Percentiles rank a stretch among this genome's conserved stretches.
phyloP scores from a whole-genome alignment of 176 grass and related monocot species.

The Dendrocalamus sinicus region DNA sequence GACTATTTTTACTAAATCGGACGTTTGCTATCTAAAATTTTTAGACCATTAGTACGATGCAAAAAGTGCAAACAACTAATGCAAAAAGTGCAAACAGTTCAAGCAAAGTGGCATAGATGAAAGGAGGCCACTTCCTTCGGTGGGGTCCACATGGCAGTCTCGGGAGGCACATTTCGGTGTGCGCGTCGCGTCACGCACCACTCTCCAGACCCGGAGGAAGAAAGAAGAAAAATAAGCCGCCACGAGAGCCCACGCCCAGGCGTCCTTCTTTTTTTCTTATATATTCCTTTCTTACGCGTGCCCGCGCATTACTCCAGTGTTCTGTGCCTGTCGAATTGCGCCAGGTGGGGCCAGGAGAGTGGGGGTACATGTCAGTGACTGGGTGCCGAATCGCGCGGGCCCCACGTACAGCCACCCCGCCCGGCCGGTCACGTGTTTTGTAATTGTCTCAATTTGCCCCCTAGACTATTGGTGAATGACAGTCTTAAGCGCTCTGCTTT shows the following conservation, averaged over 20 bases:
- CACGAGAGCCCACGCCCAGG: not conserved
- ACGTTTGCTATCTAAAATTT: no score
- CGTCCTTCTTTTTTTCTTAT: not conserved
- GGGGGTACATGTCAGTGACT: constrained; percentile 23
- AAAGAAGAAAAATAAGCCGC: not conserved
- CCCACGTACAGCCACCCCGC: not conserved
- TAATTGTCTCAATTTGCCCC: not conserved
- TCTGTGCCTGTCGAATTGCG: not conserved
- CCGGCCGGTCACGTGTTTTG: no score
- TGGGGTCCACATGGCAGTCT: not conserved
- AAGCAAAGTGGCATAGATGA: no score
- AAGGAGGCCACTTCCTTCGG: not conserved
- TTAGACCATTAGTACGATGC: no score
- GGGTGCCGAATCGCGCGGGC: not conserved
- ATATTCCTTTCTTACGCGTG: not conserved
- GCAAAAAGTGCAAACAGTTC: no score
- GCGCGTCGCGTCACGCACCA: not conserved
- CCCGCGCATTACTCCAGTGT: not conserved
- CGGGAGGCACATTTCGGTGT: not conserved
- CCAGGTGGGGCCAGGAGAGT: not conserved
- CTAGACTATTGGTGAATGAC: not conserved
- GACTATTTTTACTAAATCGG: no score
- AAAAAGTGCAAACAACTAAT: no score
- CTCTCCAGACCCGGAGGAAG: not conserved
- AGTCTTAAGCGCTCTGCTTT: not conserved